Evolutionary conservation across 805 yeast genomes (phyloP).

Genomic region (Kodamaea kakaduensis): DNA sequence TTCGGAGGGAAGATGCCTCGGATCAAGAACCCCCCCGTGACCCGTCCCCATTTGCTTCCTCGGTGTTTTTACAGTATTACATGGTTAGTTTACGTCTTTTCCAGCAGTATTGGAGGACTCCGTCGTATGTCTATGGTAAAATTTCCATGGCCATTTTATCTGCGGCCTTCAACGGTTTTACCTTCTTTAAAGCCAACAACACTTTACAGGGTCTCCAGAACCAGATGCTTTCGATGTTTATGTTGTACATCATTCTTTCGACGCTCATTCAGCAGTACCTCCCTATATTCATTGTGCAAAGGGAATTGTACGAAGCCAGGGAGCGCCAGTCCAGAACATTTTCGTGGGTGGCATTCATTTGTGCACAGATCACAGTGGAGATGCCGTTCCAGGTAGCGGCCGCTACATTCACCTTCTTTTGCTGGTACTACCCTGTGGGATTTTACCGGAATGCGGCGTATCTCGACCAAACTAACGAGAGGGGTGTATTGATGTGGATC

Average conservation of each 20-base stretch:
- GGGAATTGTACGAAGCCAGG: conserved; percentile 66
- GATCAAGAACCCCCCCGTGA: too few relatives aligned
- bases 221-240: conserved; percentile 71
- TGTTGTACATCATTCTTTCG: conserved; percentile 55
- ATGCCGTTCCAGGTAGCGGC: conserved; percentile 58
- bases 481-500: conserved; percentile 40
- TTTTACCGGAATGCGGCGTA: conserved; percentile 21
- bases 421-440: conserved; percentile 23
- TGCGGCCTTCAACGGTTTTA: conserved; percentile 15
- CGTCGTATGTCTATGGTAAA: conserved; percentile 20
- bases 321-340: conserved; percentile 73
- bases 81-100: conserved; percentile 12
- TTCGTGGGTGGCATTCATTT: conserved; percentile 59
- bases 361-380: conserved; percentile 63
- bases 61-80: conserved; percentile 10
- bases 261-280: conserved; percentile 59
- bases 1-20: too few relatives aligned
- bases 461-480: conserved; percentile 15
- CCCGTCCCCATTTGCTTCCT: conserved; percentile 12
- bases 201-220: conserved; percentile 40
- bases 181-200: conserved; percentile 13
- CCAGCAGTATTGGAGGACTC: conserved; percentile 28
- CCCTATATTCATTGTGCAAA: conserved; percentile 52
- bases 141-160: conserved; percentile 12
- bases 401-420: conserved; percentile 32